Evolutionary conservation across 768 basidiomycete species (phyloP).

Genomic region (Pilatotrama ljubarskyi): DNA sequence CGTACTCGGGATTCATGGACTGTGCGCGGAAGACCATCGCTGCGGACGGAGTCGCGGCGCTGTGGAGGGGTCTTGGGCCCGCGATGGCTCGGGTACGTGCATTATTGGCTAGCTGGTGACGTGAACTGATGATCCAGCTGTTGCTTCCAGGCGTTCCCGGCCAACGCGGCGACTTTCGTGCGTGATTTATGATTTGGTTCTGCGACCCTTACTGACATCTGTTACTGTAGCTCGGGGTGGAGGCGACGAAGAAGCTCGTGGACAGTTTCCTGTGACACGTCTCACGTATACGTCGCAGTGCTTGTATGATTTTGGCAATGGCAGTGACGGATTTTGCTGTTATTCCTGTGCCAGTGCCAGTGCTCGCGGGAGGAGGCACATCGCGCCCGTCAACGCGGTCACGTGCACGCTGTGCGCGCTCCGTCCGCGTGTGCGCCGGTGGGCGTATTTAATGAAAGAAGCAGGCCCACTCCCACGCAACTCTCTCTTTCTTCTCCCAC

Average conservation of each 20-base stretch:
- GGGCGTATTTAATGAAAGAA: conserved; percentile 5
- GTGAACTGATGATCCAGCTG: not conserved
- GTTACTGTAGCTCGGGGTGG: conserved; percentile 77
- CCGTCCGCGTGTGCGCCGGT: not conserved
- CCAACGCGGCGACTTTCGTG: conserved; percentile 93
- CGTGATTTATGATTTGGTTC: conserved; percentile 34
- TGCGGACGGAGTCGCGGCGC: conserved; percentile 77
- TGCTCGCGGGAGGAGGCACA: not conserved
- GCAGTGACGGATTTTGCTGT: not conserved
- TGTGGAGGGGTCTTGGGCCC: conserved; percentile 98
- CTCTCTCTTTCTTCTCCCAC: not conserved
- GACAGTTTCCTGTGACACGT: conserved; percentile 56
- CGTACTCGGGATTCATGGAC: conserved; percentile 93
- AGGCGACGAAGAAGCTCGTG: conserved; percentile 82
- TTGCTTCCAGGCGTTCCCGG: conserved; percentile 82
- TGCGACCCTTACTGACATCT: not conserved
- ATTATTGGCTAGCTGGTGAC: not conserved
- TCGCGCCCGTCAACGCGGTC: not conserved
- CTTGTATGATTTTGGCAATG: conserved; percentile 4
- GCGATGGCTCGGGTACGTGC: conserved; percentile 88
- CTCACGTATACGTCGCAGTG: not conserved
- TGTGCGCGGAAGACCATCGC: conserved; percentile 92
- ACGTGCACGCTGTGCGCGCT: conserved; percentile 1
- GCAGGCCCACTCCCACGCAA: conserved; percentile 6
- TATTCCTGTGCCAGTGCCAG: too few species aligned